These are phyloP conservation scores for Lichtheimia ornata DNA, from an alignment of 371 early-diverging fungal genomes.

Conservation along the genomic window DNA sequence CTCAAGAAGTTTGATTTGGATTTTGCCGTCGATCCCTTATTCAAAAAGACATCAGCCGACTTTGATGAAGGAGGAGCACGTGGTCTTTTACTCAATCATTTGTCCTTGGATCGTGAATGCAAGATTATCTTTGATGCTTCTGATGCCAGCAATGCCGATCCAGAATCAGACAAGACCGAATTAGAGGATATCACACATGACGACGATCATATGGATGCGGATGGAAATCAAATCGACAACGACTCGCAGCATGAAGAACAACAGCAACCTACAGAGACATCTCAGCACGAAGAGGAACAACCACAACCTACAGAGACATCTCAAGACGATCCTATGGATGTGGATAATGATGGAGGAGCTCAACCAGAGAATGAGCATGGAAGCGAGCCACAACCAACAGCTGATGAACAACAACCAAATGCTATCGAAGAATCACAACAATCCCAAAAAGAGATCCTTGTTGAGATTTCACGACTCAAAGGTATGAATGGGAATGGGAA, in stretches of 20 bases:
- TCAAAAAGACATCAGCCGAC: slow-evolving; percentile 96
- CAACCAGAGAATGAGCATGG: background rate
- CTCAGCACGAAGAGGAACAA: slow-evolving; percentile 5
- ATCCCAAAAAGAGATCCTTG: slow-evolving; percentile 5
- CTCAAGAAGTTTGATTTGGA: slow-evolving; percentile 91
- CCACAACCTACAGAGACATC: background rate
- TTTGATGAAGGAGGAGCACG: slow-evolving; percentile 98
- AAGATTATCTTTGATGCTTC: slow-evolving; percentile 94
- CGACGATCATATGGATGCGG: slow-evolving; percentile 7
- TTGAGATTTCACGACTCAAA: slow-evolving; percentile 31
- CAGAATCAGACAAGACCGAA: slow-evolving; percentile 5
- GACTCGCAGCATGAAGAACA: slow-evolving; percentile 13
- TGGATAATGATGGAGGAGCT: background rate
- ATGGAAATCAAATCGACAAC: slow-evolving; percentile 2
- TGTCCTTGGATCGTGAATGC: slow-evolving; percentile 79
- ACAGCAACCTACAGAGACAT: background rate
- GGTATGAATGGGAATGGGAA: slow-evolving; percentile 7
- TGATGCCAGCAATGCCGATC: slow-evolving; percentile 56
- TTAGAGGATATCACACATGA: slow-evolving; percentile 9
- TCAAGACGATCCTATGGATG: slow-evolving; percentile 8
- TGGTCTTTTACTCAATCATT: slow-evolving; percentile 87
- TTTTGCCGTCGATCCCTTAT: slow-evolving; percentile 94
- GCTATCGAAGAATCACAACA: background rate
- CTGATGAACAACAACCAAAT: background rate
- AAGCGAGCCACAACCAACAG: background rate